Conservation (phyloP, 2,329 filamentous ascomycete genomes). For the Cryphonectria parasitica region DNA sequence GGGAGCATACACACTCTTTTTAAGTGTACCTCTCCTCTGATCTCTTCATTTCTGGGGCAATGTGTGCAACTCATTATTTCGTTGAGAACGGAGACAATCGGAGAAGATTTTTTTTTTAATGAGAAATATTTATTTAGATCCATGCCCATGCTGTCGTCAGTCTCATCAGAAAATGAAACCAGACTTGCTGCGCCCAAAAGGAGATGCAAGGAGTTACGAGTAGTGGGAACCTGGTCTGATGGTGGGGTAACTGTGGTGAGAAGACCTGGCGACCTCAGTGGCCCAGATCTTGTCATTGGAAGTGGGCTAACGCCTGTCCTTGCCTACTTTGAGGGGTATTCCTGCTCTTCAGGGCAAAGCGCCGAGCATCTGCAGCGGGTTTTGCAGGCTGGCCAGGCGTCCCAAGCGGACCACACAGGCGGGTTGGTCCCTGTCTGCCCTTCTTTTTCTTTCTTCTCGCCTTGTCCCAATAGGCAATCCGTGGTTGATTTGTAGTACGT, state of each 20-base stretch:
- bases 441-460: not conserved
- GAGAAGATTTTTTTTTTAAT: no score
- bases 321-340: not conserved
- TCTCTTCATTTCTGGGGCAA: not conserved
- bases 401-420: not conserved
- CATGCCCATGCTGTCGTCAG: constrained; percentile 3
- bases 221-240: not conserved
- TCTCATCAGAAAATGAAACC: not conserved
- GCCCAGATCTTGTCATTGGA: not conserved
- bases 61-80: not conserved
- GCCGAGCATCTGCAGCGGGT: not conserved
- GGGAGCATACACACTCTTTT: not conserved
- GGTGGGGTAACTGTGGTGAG: constrained; percentile 8
- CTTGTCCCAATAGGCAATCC: not conserved
- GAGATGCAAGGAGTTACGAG: constrained; percentile 12
- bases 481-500: not conserved
- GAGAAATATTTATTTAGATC: no score
- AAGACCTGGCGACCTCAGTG: constrained; percentile 7
- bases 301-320: not conserved
- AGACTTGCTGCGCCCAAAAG: constrained; percentile 6
- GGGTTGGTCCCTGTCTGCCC: constrained; percentile 2
- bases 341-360: constrained; percentile 9
- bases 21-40: not conserved
- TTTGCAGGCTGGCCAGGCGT: not conserved
- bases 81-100: not conserved